Evolutionary conservation across 2,329 filamentous ascomycete species (phyloP).

Genomic region (Stachybotrys chartarum): DNA sequence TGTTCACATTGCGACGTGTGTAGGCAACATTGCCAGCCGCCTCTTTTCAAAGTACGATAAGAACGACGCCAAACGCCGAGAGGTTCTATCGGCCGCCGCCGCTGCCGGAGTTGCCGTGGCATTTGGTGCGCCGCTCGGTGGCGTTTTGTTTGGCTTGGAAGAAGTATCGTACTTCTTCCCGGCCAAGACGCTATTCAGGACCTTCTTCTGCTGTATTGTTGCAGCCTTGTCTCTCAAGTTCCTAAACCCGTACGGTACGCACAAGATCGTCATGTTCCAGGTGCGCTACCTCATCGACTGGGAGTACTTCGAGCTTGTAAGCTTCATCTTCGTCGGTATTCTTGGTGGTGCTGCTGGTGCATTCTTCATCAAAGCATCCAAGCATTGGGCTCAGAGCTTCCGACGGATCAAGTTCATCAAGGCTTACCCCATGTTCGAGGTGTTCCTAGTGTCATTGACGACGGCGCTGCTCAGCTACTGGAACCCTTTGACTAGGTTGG

Average conservation of each 20-base stretch:
- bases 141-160: conserved; percentile 87
- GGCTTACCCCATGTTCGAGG: conserved; percentile 75
- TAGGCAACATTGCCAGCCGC: conserved; percentile 91
- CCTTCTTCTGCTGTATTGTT: conserved; percentile 96
- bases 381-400: conserved; percentile 84
- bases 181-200: conserved; percentile 92
- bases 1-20: conserved; percentile 93
- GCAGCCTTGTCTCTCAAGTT: conserved; percentile 91
- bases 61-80: conserved; percentile 90
- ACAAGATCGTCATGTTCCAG: conserved; percentile 95
- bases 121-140: conserved; percentile 81
- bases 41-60: conserved; percentile 90
- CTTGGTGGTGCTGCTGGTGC: conserved; percentile 81
- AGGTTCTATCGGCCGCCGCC: conserved; percentile 87
- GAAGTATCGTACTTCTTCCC: conserved; percentile 98
- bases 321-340: conserved; percentile 80
- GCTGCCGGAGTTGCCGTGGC: conserved; percentile 90
- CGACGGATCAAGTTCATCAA: conserved; percentile 76
- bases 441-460: conserved; percentile 75
- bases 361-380: conserved; percentile 92
- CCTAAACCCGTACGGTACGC: conserved; percentile 89
- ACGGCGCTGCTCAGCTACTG: conserved; percentile 87
- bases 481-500: conserved; percentile 83
- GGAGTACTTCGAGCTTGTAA: conserved; percentile 84
- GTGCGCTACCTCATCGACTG: conserved; percentile 87